These are phyloP conservation scores for Apiospora hydei DNA, from an alignment of 2,329 filamentous ascomycete genomes.

Conservation along the genomic window DNA sequence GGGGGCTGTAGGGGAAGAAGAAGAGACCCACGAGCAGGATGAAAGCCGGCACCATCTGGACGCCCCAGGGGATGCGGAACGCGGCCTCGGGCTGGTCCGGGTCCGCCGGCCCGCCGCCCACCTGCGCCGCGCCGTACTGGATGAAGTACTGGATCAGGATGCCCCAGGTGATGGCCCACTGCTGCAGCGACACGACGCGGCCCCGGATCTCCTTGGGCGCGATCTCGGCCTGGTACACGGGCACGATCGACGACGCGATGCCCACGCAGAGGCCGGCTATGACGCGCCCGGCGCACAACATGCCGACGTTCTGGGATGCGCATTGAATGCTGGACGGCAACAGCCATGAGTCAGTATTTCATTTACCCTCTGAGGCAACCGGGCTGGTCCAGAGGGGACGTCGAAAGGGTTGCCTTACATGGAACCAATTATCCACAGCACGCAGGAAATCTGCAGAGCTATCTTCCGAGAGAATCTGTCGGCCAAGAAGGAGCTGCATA, in stretches of 20 bases:
- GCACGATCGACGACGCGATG: constrained; percentile 75
- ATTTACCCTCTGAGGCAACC: not conserved
- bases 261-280: constrained; percentile 78
- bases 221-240: constrained; percentile 74
- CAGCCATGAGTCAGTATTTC: not conserved
- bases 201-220: constrained; percentile 65
- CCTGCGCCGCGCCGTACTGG: constrained; percentile 67
- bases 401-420: constrained; percentile 36
- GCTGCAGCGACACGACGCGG: constrained; percentile 69
- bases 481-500: constrained; percentile 58
- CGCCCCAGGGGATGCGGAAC: constrained; percentile 68
- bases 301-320: constrained; percentile 69
- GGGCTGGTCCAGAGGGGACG: not conserved
- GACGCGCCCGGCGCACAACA: constrained; percentile 75
- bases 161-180: constrained; percentile 76
- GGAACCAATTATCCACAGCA: constrained; percentile 59
- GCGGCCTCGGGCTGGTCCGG: constrained; percentile 58
- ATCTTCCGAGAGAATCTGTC: constrained; percentile 58
- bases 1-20: constrained; percentile 70
- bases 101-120: constrained; percentile 59
- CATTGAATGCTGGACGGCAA: constrained; percentile 57
- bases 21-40: constrained; percentile 63
- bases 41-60: constrained; percentile 64
- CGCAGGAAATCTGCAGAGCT: constrained; percentile 56
- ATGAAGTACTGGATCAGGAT: constrained; percentile 73